These are phyloP conservation scores for Domatiomyces catenatus DNA, from an alignment of 2,329 filamentous ascomycete species.

Conservation along the genomic window DNA sequence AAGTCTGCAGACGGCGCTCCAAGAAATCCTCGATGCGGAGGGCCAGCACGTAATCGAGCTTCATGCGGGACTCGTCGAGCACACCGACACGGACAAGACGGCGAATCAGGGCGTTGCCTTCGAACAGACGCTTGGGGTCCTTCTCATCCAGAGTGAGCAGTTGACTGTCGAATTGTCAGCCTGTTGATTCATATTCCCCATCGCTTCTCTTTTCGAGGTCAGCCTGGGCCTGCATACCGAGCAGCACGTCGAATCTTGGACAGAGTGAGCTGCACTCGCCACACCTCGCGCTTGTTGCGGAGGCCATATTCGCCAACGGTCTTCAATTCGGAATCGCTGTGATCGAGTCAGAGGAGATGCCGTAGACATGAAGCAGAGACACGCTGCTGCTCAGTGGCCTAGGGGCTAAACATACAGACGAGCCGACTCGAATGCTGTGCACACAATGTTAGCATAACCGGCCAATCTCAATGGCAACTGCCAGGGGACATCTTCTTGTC, in stretches of 20 bases:
- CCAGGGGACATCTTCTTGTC: slow-evolving; percentile 19
- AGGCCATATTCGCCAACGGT: slow-evolving; percentile 99
- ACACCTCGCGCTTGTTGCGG: slow-evolving; percentile 99
- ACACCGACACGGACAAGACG: slow-evolving; percentile 99
- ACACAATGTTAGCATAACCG: slow-evolving; percentile 24
- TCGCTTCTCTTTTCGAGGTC: slow-evolving; percentile 6
- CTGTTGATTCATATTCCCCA: slow-evolving; percentile 4
- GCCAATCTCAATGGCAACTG: slow-evolving; percentile 3
- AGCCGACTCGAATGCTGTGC: slow-evolving; percentile 82
- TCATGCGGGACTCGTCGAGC: slow-evolving; percentile 99
- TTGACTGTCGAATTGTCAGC: slow-evolving; percentile 50
- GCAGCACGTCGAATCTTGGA: slow-evolving; percentile 99
- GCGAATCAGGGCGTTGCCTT: slow-evolving; percentile 99
- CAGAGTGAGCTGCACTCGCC: slow-evolving; percentile 97
- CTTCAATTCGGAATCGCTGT: slow-evolving; percentile 98
- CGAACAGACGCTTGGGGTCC: slow-evolving; percentile 99
- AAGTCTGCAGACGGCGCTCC: slow-evolving; percentile 98
- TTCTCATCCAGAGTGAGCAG: slow-evolving; percentile 99
- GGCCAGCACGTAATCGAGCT: slow-evolving; percentile 99
- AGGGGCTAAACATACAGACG: slow-evolving; percentile 82
- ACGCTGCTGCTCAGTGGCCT: slow-evolving; percentile 97
- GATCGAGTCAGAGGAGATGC: slow-evolving; percentile 55
- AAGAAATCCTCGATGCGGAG: slow-evolving; percentile 99
- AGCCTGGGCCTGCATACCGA: slow-evolving; percentile 49
- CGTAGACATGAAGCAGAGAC: slow-evolving; percentile 89